Conservation (phyloP, 352 stramenopile genomes). For the Globisporangium cederbergense region DNA sequence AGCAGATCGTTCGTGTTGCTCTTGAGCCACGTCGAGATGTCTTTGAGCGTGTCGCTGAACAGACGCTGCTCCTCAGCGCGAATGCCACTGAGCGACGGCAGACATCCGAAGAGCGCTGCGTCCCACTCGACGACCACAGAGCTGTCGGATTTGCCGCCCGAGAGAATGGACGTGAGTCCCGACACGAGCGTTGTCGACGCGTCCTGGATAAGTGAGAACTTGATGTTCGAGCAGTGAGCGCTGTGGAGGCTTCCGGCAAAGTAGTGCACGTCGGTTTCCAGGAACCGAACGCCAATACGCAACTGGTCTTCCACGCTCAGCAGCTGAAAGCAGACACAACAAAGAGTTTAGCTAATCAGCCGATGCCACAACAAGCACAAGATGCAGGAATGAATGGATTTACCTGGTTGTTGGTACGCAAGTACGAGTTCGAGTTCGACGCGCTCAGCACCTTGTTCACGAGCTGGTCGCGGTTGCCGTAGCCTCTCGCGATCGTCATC, state of each 20-base stretch:
- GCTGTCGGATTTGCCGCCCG: slow-evolving; percentile 24
- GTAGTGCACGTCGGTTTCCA: slow-evolving; percentile 85
- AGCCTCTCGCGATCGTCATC: slow-evolving; percentile 64
- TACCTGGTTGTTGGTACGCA: slow-evolving; percentile 72
- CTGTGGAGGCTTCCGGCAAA: slow-evolving; percentile 62
- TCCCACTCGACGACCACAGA: slow-evolving; percentile 45
- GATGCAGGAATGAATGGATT: too few relatives aligned
- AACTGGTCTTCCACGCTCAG: slow-evolving; percentile 78
- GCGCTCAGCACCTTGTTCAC: slow-evolving; percentile 53
- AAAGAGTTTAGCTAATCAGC: background rate
- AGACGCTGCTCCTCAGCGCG: slow-evolving; percentile 56
- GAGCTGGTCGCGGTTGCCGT: slow-evolving; percentile 75
- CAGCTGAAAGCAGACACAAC: slow-evolving; percentile 21
- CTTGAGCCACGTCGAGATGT: slow-evolving; percentile 63
- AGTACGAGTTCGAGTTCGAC: slow-evolving; percentile 46
- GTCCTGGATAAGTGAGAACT: slow-evolving; percentile 58
- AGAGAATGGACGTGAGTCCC: slow-evolving; percentile 29
- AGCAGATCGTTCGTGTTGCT: slow-evolving; percentile 41
- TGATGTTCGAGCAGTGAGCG: slow-evolving; percentile 66
- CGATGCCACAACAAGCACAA: too few relatives aligned
- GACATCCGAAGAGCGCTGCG: slow-evolving; percentile 60
- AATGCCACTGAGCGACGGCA: slow-evolving; percentile 78
- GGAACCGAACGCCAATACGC: slow-evolving; percentile 65
- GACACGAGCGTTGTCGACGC: slow-evolving; percentile 35
- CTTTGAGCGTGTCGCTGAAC: slow-evolving; percentile 47